These are phyloP conservation scores for Linum lewisii DNA, from an alignment of 345 rosid genomes.

Conservation along the genomic window DNA sequence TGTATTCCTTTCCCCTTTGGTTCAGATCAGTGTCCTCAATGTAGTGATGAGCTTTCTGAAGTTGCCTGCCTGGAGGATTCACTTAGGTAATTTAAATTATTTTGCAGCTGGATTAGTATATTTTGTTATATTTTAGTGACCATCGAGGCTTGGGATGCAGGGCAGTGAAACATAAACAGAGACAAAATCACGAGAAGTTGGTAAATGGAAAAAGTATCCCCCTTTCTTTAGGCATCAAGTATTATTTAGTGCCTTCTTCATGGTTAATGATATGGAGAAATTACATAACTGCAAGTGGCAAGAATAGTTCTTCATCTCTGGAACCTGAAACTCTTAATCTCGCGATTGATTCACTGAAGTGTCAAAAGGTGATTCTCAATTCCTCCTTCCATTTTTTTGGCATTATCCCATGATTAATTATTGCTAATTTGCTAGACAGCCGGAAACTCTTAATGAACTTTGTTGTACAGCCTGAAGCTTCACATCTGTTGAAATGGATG, in stretches of 20 bases:
- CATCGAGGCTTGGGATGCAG: slow-evolving; percentile 39
- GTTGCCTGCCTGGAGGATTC: slow-evolving; percentile 82
- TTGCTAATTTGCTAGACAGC: not conserved
- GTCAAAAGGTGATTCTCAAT: slow-evolving; percentile 57
- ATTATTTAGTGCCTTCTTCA: slow-evolving; percentile 68
- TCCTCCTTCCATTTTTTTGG: not conserved
- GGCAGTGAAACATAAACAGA: slow-evolving; percentile 67
- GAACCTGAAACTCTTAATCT: slow-evolving; percentile 65
- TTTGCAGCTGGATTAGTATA: not conserved
- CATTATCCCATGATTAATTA: not conserved
- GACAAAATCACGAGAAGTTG: slow-evolving; percentile 81
- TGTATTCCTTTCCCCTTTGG: slow-evolving; percentile 48
- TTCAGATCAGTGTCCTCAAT: slow-evolving; percentile 55
- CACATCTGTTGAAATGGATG: too few relatives aligned
- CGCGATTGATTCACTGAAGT: slow-evolving; percentile 52
- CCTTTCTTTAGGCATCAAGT: slow-evolving; percentile 40
- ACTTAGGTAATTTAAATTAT: slow-evolving; percentile 45
- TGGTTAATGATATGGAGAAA: slow-evolving; percentile 87
- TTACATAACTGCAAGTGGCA: slow-evolving; percentile 60
- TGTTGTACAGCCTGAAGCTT: too few relatives aligned
- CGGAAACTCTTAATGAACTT: too few relatives aligned
- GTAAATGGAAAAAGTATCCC: slow-evolving; percentile 57
- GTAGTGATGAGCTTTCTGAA: slow-evolving; percentile 74
- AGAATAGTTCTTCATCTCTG: slow-evolving; percentile 43
- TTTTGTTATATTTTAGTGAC: slow-evolving; percentile 18